Conservation (phyloP, 2,329 filamentous ascomycete species). For the Paecilomyces sp. region DNA sequence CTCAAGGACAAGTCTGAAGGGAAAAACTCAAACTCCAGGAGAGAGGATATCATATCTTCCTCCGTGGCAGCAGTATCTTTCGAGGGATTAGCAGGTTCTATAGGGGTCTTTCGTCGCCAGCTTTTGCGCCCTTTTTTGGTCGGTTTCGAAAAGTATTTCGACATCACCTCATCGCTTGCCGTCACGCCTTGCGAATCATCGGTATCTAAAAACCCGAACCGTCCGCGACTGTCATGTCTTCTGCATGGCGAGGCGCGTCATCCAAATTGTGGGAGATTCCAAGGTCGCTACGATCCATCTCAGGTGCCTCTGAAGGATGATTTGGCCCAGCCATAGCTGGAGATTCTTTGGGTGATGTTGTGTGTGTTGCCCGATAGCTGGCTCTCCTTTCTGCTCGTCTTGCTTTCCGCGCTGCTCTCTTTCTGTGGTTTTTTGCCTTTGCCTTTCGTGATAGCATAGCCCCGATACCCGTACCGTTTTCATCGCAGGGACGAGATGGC, state of each 20-base stretch:
- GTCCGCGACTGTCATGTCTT: neutral
- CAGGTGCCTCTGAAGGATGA: neutral
- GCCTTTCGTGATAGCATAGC: neutral
- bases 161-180: slow-evolving; percentile 32
- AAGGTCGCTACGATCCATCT: neutral
- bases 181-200: slow-evolving; percentile 31
- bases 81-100: neutral
- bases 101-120: neutral
- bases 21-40: slow-evolving; percentile 5
- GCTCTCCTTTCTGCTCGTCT: neutral
- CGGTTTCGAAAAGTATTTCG: slow-evolving; percentile 21
- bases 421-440: neutral
- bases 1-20: slow-evolving; percentile 28
- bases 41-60: neutral
- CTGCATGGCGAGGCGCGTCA: neutral
- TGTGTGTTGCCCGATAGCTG: neutral
- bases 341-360: neutral
- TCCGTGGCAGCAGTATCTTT: neutral
- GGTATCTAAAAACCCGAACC: slow-evolving; percentile 29
- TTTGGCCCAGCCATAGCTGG: neutral
- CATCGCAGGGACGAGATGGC: neutral
- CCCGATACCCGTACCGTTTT: neutral
- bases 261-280: neutral
- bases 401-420: neutral
- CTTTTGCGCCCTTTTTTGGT: neutral